Conservation (phyloP, 2,329 filamentous ascomycete species). For the Cucurbitaria berberidis region DNA sequence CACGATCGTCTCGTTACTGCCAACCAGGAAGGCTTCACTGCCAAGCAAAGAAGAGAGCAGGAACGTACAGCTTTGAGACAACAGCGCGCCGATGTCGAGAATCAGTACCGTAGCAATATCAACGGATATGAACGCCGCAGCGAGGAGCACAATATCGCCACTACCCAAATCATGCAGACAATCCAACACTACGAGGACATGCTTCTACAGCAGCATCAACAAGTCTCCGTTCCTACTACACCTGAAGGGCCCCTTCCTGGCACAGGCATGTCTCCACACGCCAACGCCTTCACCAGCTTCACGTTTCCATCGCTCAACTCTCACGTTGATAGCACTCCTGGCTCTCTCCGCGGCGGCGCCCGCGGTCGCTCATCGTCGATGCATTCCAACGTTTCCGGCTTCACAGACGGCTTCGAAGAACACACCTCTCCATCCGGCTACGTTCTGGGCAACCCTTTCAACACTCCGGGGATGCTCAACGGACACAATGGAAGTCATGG, state of each 20-base stretch:
- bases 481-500: conserved; percentile 54
- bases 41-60: conserved; percentile 59
- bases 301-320: conserved; percentile 44
- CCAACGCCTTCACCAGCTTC: conserved; percentile 45
- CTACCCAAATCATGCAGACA: conserved; percentile 44
- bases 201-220: conserved; percentile 48
- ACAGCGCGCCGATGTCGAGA: conserved; percentile 44
- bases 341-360: conserved; percentile 43
- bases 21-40: conserved; percentile 68
- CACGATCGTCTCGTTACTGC: conserved; percentile 73
- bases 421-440: conserved; percentile 32
- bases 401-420: conserved; percentile 56
- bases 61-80: conserved; percentile 48
- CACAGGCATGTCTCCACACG: conserved; percentile 51
- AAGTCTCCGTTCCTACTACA: conserved; percentile 56
- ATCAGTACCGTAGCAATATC: conserved; percentile 48
- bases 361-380: conserved; percentile 59
- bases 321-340: conserved; percentile 42
- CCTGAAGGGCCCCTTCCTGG: conserved; percentile 66
- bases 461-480: conserved; percentile 47
- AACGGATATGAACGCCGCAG: conserved; percentile 48
- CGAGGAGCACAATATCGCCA: conserved; percentile 46
- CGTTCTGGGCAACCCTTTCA: conserved; percentile 46
- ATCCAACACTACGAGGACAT: conserved; percentile 50
- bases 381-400: conserved; percentile 59